These are phyloP conservation scores for Mortierella sp. DNA, from an alignment of 371 early-diverging fungal genomes.

Conservation along the genomic window DNA sequence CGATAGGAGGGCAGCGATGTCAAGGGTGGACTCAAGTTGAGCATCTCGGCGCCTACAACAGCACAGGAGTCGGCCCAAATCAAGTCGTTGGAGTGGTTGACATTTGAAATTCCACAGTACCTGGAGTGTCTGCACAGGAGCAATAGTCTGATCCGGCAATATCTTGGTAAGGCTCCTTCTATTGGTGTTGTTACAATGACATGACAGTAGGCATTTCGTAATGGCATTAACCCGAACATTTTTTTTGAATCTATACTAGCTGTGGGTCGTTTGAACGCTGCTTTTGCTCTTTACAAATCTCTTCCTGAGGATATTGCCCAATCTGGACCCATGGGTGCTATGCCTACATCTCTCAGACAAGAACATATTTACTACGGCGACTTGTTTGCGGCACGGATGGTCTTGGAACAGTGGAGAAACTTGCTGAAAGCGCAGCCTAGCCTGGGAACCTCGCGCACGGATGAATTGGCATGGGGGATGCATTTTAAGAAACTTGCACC, in stretches of 20 bases:
- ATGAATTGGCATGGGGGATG: slow-evolving; percentile 27
- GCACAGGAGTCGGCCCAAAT: slow-evolving; percentile 26
- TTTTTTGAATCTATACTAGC: slow-evolving; percentile 3
- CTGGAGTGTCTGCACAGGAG: slow-evolving; percentile 42
- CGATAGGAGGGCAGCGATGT: slow-evolving; percentile 17
- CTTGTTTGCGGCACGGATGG: slow-evolving; percentile 28
- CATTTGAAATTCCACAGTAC: slow-evolving; percentile 31
- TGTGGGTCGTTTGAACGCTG: slow-evolving; percentile 46
- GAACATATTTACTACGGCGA: slow-evolving; percentile 42
- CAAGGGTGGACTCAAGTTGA: slow-evolving; percentile 20
- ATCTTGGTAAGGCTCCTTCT: slow-evolving; percentile 24
- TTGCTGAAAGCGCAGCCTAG: slow-evolving; percentile 15
- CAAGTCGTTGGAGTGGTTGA: slow-evolving; percentile 49
- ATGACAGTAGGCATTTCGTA: not conserved
- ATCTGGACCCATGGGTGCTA: not conserved
- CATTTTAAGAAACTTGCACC: slow-evolving; percentile 32
- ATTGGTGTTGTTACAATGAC: not conserved
- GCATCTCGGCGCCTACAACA: slow-evolving; percentile 16
- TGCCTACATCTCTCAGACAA: slow-evolving; percentile 14
- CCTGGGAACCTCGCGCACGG: not conserved
- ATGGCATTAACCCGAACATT: not conserved
- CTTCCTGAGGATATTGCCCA: slow-evolving; percentile 39
- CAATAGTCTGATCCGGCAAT: slow-evolving; percentile 40
- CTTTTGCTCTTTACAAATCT: slow-evolving; percentile 34
- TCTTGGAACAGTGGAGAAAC: slow-evolving; percentile 40